Base-by-base conservation (phyloP, 768 basidiomycete species). In the Kwoniella dendrophila region DNA sequence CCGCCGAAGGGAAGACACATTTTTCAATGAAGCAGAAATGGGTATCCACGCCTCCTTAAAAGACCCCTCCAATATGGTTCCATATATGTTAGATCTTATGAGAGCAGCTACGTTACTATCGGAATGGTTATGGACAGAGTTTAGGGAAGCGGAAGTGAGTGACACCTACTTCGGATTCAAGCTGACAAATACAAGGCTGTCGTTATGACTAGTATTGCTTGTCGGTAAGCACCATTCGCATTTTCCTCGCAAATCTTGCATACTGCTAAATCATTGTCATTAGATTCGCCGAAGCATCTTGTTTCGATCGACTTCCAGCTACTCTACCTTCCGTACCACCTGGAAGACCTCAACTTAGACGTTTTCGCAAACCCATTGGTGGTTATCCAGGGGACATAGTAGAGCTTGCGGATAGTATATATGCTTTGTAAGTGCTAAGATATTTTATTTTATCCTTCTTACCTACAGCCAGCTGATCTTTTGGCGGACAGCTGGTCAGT, bases 401-500 rank as follows among this genome's bases (percentile, higher is more conserved):
- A 36, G 59, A 60, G 3, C 10, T 52, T 12, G 59, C 50, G 24
- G 59, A 60, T 43, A 49, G 59, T 7, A 53, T 60, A 52, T 52
- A 60, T 20, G 41, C 59, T 4, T 60, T 60, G 59, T 60, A 27
- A 60, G 59, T 34, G 22, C 24, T 36, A 16, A 14, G 10, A 18
- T 11, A 6, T 11, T 44, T 22, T 22, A 44, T 6, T 11, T 22
- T 6, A 7, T 27, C 33, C 33, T 33, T 4, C 3, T 27, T 4
- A 8, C 16, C 20, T 29, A 27, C 11, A 10, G 26, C 16, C 22
- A 7, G 4, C 3, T 26, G 14, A n/a, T n/a, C n/a, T n/a, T n/a
- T n/a, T n/a, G n/a, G n/a, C n/a, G n/a, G n/a, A n/a, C 34, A 60
- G 59, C 22, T 60, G 59, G 59, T 60, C 59, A 2, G 20, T 60